Base-by-base conservation (phyloP, 331 rosid species). In the Acacia concinna region DNA sequence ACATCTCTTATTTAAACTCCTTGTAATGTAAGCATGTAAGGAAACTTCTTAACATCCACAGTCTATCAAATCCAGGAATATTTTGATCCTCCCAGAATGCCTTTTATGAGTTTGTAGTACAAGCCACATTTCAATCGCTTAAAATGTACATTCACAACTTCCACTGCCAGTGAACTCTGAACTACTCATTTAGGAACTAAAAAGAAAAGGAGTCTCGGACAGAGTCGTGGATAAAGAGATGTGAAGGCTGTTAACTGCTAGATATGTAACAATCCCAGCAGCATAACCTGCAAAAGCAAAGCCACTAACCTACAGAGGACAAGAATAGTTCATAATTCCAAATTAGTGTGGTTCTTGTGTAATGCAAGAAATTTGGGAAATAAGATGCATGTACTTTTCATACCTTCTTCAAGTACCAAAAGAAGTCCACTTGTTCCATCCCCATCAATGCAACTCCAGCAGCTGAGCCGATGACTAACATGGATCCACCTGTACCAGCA, bases 371-470 rank as follows among this genome's bases (percentile, higher is more conserved):
- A 6, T 49, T 17, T 49, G 23, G 6, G 57, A 49, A 49, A 49
- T 14, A 47, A 15, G 17, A 1, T 1, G 18, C 23, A 49, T 20
- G 57, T 5, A 49, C 54, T 5, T 18, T 49, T 49, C 57, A 49
- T 87, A 94, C 98, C 97, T 96, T 93, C 68, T 84, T 83, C 1
- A 91, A 79, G 90, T 91, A 96, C 96, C 99, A 96, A 81, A 93
- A 88, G 96, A 96, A 96, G 74, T 93, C 93, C 83, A 93, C 97
- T 65, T 91, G 93, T 81, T 96, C 99, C 99, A 91, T 96, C 71
- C 98, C 98, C 99, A 96, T 93, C 80, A 91, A 87, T 46, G 98
- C 97, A 73, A 91, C 97, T 78, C 99, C 99, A 14, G 99, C 93
- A 52, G 98, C 97, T 34, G 98, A 96, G 67, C 99, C 98, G 78